Base-by-base conservation (phyloP, 495 filamentous ascomycete species). In the Lentithecium fluviatile region DNA sequence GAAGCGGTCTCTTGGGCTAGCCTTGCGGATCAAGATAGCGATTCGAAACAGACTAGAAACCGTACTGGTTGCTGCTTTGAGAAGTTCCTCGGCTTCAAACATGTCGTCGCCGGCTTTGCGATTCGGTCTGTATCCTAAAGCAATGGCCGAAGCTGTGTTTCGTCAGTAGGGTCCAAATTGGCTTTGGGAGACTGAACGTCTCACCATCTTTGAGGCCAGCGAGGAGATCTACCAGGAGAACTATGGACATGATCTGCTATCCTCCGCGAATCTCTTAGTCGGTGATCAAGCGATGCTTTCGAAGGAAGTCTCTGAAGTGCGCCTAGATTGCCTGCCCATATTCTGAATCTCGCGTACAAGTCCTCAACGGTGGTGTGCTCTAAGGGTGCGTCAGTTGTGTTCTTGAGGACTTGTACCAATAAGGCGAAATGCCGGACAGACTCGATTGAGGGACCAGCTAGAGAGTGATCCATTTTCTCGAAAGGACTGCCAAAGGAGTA, bases 261-360 rank as follows among this genome's bases (percentile, higher is more conserved):
- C 46, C 59, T 60, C 8, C 62, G 65, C 1, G 63, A 50, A 11
- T 71, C 65, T 59, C 68, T 56, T 12, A 73, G 43, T 24, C 70
- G 56, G 51, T 60, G 60, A 38, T 73, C 69, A 10, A 73, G 49
- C 19, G 68, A 73, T 21, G 45, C 24, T 7, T n/a, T 13, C 11
- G 17, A 25, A 5, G 45, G 60, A 7, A 55, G 51, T 46, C 49
- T 2, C 38, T 63, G 52, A 17, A 55, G 34, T 21, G 60, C 64
- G 23, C 64, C 60, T 2, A 67, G 7, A 43, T 63, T 67, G 19
- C 64, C 64, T 5, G 38, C 64, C 64, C 64, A 67, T 2, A 67
- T 36, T 26, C 43, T 58, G 42, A 63, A 63, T 7, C 64, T 21
- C 12, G 25, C 48, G 32, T 7, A 46, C 45, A 54, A 29, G 42